Evolutionary conservation across 140 eudicot genomes (phyloP).

Genomic region (Flaveria floridana): DNA sequence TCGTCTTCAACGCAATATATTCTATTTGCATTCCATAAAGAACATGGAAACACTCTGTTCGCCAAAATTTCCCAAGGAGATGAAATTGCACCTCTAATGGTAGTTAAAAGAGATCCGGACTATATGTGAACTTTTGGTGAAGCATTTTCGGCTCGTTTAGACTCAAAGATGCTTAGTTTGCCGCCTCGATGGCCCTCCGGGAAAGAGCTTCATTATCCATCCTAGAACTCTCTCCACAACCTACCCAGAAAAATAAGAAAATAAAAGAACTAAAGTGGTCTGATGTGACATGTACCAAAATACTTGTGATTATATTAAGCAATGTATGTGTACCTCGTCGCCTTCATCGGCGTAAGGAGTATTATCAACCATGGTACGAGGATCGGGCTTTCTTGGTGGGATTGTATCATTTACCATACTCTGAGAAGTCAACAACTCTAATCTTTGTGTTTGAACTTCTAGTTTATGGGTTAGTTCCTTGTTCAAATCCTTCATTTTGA

Average conservation of each 20-base stretch:
- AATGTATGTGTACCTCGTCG: constrained; percentile 63
- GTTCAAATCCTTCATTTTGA: constrained; percentile 60
- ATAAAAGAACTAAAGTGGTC: background rate
- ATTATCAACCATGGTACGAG: constrained; percentile 46
- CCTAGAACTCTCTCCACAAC: constrained; percentile 95
- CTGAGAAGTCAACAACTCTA: constrained; percentile 86
- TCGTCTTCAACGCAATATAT: constrained; percentile 17
- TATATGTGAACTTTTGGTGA: background rate
- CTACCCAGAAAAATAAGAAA: constrained; percentile 32
- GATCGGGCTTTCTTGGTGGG: constrained; percentile 46
- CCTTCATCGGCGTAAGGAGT: constrained; percentile 94
- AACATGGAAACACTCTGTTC: constrained; percentile 32
- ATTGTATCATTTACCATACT: constrained; percentile 60
- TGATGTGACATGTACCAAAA: background rate
- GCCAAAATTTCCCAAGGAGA: constrained; percentile 20
- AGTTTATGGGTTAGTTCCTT: constrained; percentile 79
- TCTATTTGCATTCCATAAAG: constrained; percentile 30
- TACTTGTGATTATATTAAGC: background rate
- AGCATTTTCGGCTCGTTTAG: background rate
- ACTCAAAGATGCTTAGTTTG: constrained; percentile 70
- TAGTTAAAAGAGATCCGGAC: no score
- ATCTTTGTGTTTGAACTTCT: constrained; percentile 94
- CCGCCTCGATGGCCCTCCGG: constrained; percentile 89
- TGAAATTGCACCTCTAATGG: no score
- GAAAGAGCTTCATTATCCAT: constrained; percentile 97